Percentiles rank a stretch among this genome's conserved stretches.
These are phyloP conservation scores for Paramecium bursaria DNA, from an alignment of 73 alveolate genomes.

Conservation along the genomic window DNA sequence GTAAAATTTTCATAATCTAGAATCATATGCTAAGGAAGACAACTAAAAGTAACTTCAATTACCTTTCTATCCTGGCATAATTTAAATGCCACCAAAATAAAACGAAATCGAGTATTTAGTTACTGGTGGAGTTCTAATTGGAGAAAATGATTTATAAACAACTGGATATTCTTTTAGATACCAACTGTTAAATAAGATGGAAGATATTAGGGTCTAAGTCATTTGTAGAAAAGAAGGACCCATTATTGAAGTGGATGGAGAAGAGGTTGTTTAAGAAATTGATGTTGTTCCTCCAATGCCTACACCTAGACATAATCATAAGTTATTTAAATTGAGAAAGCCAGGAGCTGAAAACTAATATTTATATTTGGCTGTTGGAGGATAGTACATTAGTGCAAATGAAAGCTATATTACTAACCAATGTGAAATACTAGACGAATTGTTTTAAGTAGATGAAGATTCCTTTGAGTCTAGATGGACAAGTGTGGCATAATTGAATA, in stretches of 20 bases:
- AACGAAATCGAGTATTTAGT: constrained; percentile 8
- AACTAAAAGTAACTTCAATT: not conserved
- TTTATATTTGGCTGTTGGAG: constrained; percentile 53
- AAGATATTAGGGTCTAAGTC: constrained; percentile 10
- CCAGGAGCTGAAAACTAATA: constrained; percentile 32
- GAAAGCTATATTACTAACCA: not conserved
- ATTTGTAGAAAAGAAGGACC: constrained; percentile 11
- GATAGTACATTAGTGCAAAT: not conserved
- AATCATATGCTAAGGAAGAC: not conserved
- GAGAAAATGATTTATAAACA: not conserved
- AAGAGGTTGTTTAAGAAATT: constrained; percentile 3
- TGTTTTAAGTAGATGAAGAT: not conserved
- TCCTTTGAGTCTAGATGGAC: constrained; percentile 13
- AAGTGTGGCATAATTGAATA: not conserved
- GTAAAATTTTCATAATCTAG: not conserved
- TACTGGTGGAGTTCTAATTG: constrained; percentile 32
- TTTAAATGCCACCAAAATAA: constrained; percentile 4
- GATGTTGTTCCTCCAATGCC: constrained; percentile 16
- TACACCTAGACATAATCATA: constrained; percentile 49
- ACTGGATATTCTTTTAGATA: constrained; percentile 16
- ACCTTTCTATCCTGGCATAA: constrained; percentile 3
- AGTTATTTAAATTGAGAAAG: constrained; percentile 24
- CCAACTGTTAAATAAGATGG: constrained; percentile 14
- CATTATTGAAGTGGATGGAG: constrained; percentile 22
- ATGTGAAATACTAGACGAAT: constrained; percentile 35